Base-by-base conservation (phyloP, 73 alveolate species). In the Symbiodinium pilosum region DNA sequence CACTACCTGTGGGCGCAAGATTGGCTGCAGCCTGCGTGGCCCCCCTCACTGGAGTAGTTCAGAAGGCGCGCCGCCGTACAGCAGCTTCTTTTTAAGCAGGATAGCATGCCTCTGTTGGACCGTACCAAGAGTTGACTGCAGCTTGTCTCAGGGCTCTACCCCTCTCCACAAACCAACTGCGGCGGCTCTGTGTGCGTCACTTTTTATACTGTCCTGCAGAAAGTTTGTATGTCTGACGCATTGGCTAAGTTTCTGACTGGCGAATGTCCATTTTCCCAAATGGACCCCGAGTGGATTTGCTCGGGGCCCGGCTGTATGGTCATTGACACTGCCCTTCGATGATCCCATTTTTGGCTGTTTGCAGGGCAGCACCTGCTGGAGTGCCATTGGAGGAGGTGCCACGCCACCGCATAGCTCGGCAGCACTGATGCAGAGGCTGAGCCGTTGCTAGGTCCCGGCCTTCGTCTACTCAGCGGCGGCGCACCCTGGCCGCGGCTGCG, bases 201-300 rank as follows among this genome's bases (percentile, higher is more conserved):
- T n/a, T n/a, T n/a, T n/a, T n/a, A n/a, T n/a, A n/a, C n/a, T n/a
- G n/a, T n/a, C n/a, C n/a, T n/a, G n/a, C n/a, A n/a, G n/a, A n/a
- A n/a, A n/a, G n/a, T n/a, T n/a, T n/a, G n/a, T n/a, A n/a, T n/a
- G n/a, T n/a, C n/a, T n/a, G n/a, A n/a, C 1, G 39, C 39, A 1
- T 6, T 24, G 77, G 34, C 97, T 43, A 39, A 91, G 97, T 68
- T 40, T 85, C 75, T 28, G 88, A 91, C 28, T 41, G 26, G 21
- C 97, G 47, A 24, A 54, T 91, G 52, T 91, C 97, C 16, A 54
- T 91, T n/a, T 91, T 91, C n/a, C 87, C 87, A 18, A 43, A 91
- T 16, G 97, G 97, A 30, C 87, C 51, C 44, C 84, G 97, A 8
- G 97, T 91, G 56, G 97, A 91, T 83, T 32, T 91, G 88, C 81